Evolutionary conservation across 306 rosid species (phyloP), one percentile per base, ranked within the genome.

Genomic region (Lablab purpureus): DNA sequence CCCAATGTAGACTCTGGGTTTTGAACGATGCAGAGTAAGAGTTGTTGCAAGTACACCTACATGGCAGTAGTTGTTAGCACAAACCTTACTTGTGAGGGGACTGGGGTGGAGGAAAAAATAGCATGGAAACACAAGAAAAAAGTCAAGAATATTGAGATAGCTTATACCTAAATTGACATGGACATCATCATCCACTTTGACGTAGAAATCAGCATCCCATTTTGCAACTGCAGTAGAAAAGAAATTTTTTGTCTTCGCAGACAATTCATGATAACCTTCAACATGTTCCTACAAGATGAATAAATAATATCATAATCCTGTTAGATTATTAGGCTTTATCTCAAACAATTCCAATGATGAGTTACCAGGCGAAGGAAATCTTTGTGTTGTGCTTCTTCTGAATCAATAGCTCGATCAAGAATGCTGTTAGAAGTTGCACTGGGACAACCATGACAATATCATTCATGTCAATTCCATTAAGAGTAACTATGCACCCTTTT

Each of bases 341-440:
- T 72, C 14, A 6, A 74, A 67, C 30, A 43, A 12, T 6, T 74
- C 41, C 56, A 18, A 21, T 28, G 21, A 65, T 58, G 45, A 7
- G 11, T 75, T 75, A 82, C 77, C 81, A 82, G 77, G 43, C 75
- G 75, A 45, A 74, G 80, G 71, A 81, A 81, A 75, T 81, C 84
- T 12, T 87, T 84, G 65, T 92, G 97, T 67, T 86, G 91, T 19
- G 89, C 75, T 34, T 92, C 97, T 82, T 92, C 96, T 47, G 91
- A 87, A 86, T 92, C 97, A 77, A 92, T 92, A 58, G 96, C 97
- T 77, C 95, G 88, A 82, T 92, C 97, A 72, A 92, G 85, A 78
- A 92, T 92, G 87, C 97, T 92, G 81, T 89, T 90, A 87, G 97
- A 90, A 77, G 97, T 90, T 62, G 97, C 96, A 79, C 93, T 92